Evolutionary conservation across 2,329 filamentous ascomycete species (phyloP), one percentile per base, ranked within the genome.

Genomic region (Dothideomycetidae sp.): DNA sequence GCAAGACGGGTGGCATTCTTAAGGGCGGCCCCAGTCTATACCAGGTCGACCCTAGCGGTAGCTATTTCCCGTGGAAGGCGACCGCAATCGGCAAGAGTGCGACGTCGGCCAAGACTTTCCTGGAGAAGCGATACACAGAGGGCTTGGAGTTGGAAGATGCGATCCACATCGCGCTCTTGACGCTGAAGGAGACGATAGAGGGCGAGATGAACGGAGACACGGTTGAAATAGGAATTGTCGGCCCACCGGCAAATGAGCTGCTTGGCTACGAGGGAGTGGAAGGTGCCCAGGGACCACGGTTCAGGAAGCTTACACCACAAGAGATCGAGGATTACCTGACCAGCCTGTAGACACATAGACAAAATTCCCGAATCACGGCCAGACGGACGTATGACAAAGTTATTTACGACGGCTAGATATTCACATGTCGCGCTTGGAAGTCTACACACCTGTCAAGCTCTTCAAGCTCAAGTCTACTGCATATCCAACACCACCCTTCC

Each of bases 241-340:
- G 90, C 17, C 82, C 86, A 31, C 90, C 90, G 40, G 90, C 90
- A 50, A 76, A 98, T 57, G 81, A 94, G 57, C 70, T 98, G 31
- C 73, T 98, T 43, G 90, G 90, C 34, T 81, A 85, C 44, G 85
- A 93, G 60, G 85, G 85, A 43, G 82, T 92, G 9, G 80, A 88
- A 53, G 82, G 81, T 44, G 81, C 82, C 13, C 73, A 76, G 49
- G 85, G 85, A 31, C 85, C 85, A 41, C 74, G 85, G 46, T 93
- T 93, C 74, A 74, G 85, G 62, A 93, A 93, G 72, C 67, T 98
- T 62, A 93, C 75, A 53, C 85, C 93, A 54, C 84, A 93, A 65
- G 90, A 98, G 67, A 96, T 98, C 56, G 90, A 98, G 69, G 90
- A 98, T 62, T 98, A 98, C 67, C 68, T 98, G 62, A 96, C 90